Evolutionary conservation across 345 rosid genomes (phyloP).

Genomic region (Citrus mangshanensis): DNA sequence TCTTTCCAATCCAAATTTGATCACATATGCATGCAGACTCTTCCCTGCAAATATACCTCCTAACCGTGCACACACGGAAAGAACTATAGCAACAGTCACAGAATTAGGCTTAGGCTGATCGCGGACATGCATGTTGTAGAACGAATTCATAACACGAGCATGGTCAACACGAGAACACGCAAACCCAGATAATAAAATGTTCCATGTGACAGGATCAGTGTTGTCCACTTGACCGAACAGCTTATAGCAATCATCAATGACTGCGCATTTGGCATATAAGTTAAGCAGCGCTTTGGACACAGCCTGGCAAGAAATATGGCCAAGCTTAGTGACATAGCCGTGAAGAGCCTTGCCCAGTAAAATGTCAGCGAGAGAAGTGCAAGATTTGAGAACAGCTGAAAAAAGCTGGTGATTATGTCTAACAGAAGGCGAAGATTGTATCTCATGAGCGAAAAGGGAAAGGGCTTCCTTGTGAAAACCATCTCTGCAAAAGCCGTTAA

Average conservation of each 20-base stretch:
- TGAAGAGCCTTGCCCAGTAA: conserved; percentile 56
- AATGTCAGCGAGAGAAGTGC: conserved; percentile 43
- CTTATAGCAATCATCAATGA: conserved; percentile 47
- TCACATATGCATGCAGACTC: conserved; percentile 44
- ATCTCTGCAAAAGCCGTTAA: conserved; percentile 10
- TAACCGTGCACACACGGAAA: conserved; percentile 68
- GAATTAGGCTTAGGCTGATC: conserved; percentile 50
- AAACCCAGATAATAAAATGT: conserved; percentile 69
- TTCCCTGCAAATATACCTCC: conserved; percentile 50
- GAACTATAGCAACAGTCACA: conserved; percentile 58
- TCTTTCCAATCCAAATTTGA: conserved; percentile 58
- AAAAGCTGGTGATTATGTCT: conserved; percentile 46
- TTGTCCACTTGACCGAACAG: conserved; percentile 50
- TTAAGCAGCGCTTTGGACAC: conserved; percentile 74
- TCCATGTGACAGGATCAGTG: conserved; percentile 72
- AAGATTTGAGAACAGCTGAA: conserved; percentile 55
- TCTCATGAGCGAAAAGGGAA: conserved; percentile 34
- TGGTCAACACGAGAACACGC: conserved; percentile 42
- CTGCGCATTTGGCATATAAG: conserved; percentile 72
- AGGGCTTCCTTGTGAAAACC: conserved; percentile 32
- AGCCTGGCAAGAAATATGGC: conserved; percentile 44
- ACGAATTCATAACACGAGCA: conserved; percentile 47
- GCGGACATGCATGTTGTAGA: conserved; percentile 40
- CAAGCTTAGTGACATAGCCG: conserved; percentile 39
- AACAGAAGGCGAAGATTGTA: conserved; percentile 24